A percentile compares a stretch with the other conserved stretches of the same genome.
Evolutionary conservation across 2,329 filamentous ascomycete genomes (phyloP).

Genomic region (Xylaria sp.): DNA sequence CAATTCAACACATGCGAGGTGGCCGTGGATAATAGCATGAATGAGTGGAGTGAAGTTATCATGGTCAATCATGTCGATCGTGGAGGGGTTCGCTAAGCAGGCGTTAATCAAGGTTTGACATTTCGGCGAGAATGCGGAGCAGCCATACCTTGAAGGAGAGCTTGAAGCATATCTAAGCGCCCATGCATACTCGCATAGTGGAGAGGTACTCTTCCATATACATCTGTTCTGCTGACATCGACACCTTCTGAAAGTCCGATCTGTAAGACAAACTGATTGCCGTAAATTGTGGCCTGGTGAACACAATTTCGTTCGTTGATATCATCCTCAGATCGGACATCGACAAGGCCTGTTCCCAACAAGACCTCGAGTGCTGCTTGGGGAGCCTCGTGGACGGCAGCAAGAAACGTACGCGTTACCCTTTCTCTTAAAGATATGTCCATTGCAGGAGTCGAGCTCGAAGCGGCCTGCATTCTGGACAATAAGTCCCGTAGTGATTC

Average conservation of each 20-base stretch:
- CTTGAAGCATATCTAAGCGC: conserved; percentile 82
- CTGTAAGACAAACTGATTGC: conserved; percentile 80
- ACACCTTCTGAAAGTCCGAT: conserved; percentile 81
- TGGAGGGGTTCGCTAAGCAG: conserved; percentile 71
- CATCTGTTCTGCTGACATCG: conserved; percentile 83
- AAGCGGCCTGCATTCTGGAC: conserved; percentile 70
- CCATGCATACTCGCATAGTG: conserved; percentile 98
- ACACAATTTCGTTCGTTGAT: conserved; percentile 98
- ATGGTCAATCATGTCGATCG: conserved; percentile 89
- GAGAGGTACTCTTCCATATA: conserved; percentile 91
- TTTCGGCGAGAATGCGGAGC: neutral
- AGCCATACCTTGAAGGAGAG: conserved; percentile 71
- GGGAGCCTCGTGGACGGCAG: conserved; percentile 87
- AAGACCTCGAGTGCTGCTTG: conserved; percentile 79
- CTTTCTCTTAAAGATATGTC: conserved; percentile 73
- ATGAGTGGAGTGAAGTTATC: conserved; percentile 98
- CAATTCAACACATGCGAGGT: conserved; percentile 81
- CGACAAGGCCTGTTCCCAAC: conserved; percentile 82
- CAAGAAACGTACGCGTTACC: conserved; percentile 89
- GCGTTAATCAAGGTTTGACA: conserved; percentile 24
- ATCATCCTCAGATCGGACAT: conserved; percentile 94
- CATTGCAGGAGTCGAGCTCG: conserved; percentile 59
- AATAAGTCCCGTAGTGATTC: conserved; percentile 83
- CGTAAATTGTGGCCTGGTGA: conserved; percentile 96
- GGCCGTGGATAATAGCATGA: conserved; percentile 90